Evolutionary conservation across 108 stramenopile species (phyloP).

Genomic region (Conticribra guillardii): DNA sequence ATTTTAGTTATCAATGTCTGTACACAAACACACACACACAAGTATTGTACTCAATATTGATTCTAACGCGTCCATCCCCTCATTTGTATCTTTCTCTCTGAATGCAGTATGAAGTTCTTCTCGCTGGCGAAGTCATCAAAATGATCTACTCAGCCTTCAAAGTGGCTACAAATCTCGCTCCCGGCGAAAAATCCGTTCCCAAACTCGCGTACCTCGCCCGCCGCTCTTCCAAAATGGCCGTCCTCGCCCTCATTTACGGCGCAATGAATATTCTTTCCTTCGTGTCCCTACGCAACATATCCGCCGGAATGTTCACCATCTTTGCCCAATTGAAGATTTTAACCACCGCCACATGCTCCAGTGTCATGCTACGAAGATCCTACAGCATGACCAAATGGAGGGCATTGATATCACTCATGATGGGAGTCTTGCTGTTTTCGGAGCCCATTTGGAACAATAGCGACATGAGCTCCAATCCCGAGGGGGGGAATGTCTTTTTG

Average conservation of each 20-base stretch:
- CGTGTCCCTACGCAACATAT: slow-evolving; percentile 85
- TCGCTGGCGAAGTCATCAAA: slow-evolving; percentile 82
- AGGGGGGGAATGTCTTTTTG: slow-evolving; percentile 60
- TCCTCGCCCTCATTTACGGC: slow-evolving; percentile 88
- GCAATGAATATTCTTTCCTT: slow-evolving; percentile 93
- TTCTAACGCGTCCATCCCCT: no score
- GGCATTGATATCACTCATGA: slow-evolving; percentile 84
- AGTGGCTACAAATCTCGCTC: slow-evolving; percentile 47
- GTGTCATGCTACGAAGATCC: slow-evolving; percentile 67
- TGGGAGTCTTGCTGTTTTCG: slow-evolving; percentile 88
- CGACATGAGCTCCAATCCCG: slow-evolving; percentile 40
- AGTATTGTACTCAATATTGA: no score
- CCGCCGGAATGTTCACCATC: slow-evolving; percentile 91
- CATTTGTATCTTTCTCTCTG: no score
- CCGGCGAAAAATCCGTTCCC: slow-evolving; percentile 19
- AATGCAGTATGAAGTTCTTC: slow-evolving; percentile 72
- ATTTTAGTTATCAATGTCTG: no score
- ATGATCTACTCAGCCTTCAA: slow-evolving; percentile 71
- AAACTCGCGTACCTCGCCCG: slow-evolving; percentile 60
- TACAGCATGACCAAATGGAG: slow-evolving; percentile 92
- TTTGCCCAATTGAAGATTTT: slow-evolving; percentile 94
- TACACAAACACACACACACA: no score
- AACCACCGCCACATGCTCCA: slow-evolving; percentile 91
- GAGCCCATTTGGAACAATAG: slow-evolving; percentile 76
- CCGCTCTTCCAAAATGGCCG: slow-evolving; percentile 85